Evolutionary conservation across 257 asterid genomes (phyloP).

Genomic region (Echites panduratus): DNA sequence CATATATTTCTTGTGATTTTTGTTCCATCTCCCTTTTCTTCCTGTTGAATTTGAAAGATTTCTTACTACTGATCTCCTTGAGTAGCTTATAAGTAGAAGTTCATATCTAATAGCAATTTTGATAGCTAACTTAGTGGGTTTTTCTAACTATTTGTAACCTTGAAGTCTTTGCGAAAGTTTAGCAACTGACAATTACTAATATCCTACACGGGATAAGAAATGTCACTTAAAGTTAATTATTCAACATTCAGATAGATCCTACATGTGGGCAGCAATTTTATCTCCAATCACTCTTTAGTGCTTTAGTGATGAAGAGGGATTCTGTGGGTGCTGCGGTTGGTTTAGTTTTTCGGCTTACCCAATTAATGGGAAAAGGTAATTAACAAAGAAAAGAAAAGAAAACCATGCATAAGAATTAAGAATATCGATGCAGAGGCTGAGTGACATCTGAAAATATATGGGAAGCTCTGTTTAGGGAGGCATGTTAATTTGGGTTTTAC

Average conservation of each 20-base stretch:
- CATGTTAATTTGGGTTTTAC: not conserved
- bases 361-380: not conserved
- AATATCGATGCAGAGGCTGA: not conserved
- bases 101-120: not conserved
- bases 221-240: not conserved
- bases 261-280: not conserved
- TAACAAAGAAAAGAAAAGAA: not conserved
- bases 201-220: not conserved
- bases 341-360: not conserved
- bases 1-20: not conserved
- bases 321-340: not conserved
- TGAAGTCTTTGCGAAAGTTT: not conserved
- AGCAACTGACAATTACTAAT: not conserved
- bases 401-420: not conserved
- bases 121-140: not conserved
- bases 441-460: not conserved
- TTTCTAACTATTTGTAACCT: not conserved
- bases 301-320: not conserved
- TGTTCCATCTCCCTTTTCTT: not conserved
- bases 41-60: not conserved
- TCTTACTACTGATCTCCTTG: not conserved
- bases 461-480: not conserved
- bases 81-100: not conserved
- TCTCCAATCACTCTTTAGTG: not conserved
- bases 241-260: not conserved